phyloP scores from a whole-genome alignment of 192 early-diverging fungal genomes.

The Coemansia javaensis region DNA sequence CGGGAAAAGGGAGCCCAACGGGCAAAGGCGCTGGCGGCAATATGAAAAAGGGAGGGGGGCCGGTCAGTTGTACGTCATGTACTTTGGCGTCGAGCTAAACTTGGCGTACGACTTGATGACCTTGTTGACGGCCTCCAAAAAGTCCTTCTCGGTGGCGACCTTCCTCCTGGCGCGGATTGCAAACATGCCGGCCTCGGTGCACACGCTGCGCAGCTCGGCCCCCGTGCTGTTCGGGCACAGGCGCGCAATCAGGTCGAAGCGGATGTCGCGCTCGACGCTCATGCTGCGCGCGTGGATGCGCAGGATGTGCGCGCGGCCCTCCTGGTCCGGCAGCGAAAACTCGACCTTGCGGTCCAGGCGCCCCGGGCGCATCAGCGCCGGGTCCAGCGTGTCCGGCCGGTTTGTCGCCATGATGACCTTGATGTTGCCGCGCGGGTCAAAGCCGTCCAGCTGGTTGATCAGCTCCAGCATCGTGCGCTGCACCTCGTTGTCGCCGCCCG shows the following conservation, averaged over 20 bases:
- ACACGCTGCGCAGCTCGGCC: conserved; percentile 96
- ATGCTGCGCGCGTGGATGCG: conserved; percentile 98
- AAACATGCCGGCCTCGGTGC: conserved; percentile 99
- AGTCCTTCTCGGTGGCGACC: conserved; percentile 99
- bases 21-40: neutral
- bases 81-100: conserved; percentile 96
- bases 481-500: conserved; percentile 99
- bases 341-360: conserved; percentile 98
- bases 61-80: conserved; percentile 72
- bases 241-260: conserved; percentile 96
- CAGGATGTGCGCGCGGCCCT: conserved; percentile 95
- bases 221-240: conserved; percentile 99
- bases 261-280: conserved; percentile 98
- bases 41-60: too few species aligned
- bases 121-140: conserved; percentile 98
- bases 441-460: conserved; percentile 99
- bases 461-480: conserved; percentile 99
- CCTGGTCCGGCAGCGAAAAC: conserved; percentile 91
- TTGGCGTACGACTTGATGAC: conserved; percentile 99
- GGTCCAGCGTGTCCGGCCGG: conserved; percentile 96
- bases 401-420: conserved; percentile 99
- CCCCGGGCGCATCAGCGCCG: conserved; percentile 94
- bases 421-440: conserved; percentile 99
- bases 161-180: conserved; percentile 97
- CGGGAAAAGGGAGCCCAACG: neutral